Evolutionary conservation across 441 rosid genomes (phyloP), one percentile per base, ranked within the genome.

Genomic region (Aquilaria agallochum): DNA sequence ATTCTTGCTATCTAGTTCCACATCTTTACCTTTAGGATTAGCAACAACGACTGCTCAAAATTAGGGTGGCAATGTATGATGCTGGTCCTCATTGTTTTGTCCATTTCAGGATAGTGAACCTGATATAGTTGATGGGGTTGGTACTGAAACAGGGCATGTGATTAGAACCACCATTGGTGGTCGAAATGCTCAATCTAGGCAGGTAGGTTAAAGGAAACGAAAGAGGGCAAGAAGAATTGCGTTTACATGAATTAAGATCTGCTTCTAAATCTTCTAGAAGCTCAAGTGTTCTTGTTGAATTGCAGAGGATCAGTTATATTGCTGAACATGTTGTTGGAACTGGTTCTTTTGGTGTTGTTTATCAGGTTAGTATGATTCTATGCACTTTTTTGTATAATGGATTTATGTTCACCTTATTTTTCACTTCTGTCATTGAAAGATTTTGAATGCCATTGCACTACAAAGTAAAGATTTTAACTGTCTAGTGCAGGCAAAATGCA

Each of bases 321-420:
- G 84, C 95, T 50, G 97, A 90, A 75, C 95, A 88, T 69, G 97
- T 90, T 62, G 82, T 90, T 36, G 97, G 97, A 69, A 86, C 97
- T 31, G 97, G 97, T 67, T 90, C 97, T 64, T 90, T 90, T 68
- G 97, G 97, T 53, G 89, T 84, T 60, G 97, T 90, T 55, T 84
- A 81, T 66, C 95, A 88, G 71, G 97, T 90, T 69, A 80, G 90
- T 67, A n/a, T 50, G 60, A n/a, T 10, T 55, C 13, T 66, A 14
- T 12, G 32, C 20, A 50, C 36, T 5, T 67, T 12, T 48, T 71
- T 31, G 27, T 57, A 45, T 14, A 34, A 50, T 9, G 5, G 59
- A 12, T 31, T 47, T 45, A n/a, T 50, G 2, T 15, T 49, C 9
- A 62, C 31, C 12, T 52, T 27, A 54, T 31, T 3, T 3, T 40